Percentiles rank a stretch among this genome's conserved stretches.
Conservation (phyloP, 2,329 filamentous ascomycete genomes). For the Furcasterigmium sp. region DNA sequence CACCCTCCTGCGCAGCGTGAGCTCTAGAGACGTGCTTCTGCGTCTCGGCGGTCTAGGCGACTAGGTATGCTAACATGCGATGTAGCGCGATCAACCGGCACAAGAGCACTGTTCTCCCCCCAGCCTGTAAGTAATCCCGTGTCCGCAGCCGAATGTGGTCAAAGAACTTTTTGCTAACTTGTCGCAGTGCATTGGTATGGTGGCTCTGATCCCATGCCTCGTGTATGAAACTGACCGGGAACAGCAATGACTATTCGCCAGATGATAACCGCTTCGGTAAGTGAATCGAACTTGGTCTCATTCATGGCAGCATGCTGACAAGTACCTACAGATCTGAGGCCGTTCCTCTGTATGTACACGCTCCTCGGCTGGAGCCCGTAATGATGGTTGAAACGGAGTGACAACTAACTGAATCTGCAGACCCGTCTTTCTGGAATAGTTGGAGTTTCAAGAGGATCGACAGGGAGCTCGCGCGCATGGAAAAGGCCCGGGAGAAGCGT, state of each 20-base stretch:
- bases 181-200: too few species aligned
- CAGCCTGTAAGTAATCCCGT: not conserved
- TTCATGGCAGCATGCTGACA: slow-evolving; percentile 2
- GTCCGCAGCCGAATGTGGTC: not conserved
- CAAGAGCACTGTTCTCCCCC: slow-evolving; percentile 13
- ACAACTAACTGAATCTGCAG: too few species aligned
- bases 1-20: too few species aligned
- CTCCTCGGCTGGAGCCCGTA: slow-evolving; percentile 8
- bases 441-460: slow-evolving; percentile 35
- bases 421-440: slow-evolving; percentile 25
- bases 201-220: too few species aligned
- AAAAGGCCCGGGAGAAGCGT: slow-evolving; percentile 15
- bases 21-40: too few species aligned
- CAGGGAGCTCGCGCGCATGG: slow-evolving; percentile 24
- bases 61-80: too few species aligned
- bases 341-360: slow-evolving; percentile 15
- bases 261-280: slow-evolving; percentile 21
- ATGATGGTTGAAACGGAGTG: not conserved
- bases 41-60: too few species aligned
- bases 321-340: slow-evolving; percentile 11
- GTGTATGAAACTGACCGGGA: not conserved
- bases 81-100: slow-evolving; percentile 4
- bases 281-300: not conserved
- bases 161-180: too few species aligned
- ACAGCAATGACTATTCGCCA: slow-evolving; percentile 15